These are phyloP conservation scores for Trichosporon coremiiforme DNA, from an alignment of 1,284 basidiomycete genomes.

Conservation along the genomic window DNA sequence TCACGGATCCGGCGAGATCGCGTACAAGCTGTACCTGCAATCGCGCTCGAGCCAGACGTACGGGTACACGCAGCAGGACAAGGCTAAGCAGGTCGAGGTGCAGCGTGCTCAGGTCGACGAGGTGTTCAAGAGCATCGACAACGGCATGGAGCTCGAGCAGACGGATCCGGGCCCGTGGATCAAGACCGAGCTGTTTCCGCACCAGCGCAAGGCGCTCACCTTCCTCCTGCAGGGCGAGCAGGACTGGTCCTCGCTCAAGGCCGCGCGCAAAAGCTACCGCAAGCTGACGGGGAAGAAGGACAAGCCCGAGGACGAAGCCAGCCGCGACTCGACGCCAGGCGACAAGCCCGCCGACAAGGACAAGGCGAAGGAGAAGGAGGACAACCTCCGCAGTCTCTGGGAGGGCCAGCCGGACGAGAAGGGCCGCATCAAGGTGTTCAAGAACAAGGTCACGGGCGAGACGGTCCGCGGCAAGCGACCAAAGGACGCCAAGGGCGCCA, in stretches of 20 bases:
- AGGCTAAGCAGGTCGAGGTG: slow-evolving; percentile 81
- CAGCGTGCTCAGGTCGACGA: slow-evolving; percentile 94
- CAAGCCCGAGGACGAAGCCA: slow-evolving; percentile 31
- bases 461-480: slow-evolving; percentile 66
- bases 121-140: slow-evolving; percentile 83
- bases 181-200: slow-evolving; percentile 87
- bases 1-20: slow-evolving; percentile 62
- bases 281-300: slow-evolving; percentile 37
- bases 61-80: slow-evolving; percentile 54
- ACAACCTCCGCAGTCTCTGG: slow-evolving; percentile 48
- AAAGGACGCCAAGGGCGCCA: slow-evolving; percentile 79
- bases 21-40: slow-evolving; percentile 32
- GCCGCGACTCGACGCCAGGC: slow-evolving; percentile 25
- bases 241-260: slow-evolving; percentile 49
- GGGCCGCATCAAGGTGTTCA: slow-evolving; percentile 70
- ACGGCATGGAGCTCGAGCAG: slow-evolving; percentile 81
- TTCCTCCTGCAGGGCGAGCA: slow-evolving; percentile 91
- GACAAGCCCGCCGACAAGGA: slow-evolving; percentile 23
- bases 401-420: slow-evolving; percentile 46
- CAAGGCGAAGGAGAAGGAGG: slow-evolving; percentile 36
- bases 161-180: slow-evolving; percentile 85
- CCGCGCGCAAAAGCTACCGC: slow-evolving; percentile 44
- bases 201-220: slow-evolving; percentile 96
- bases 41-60: slow-evolving; percentile 31
- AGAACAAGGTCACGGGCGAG: slow-evolving; percentile 82